Percentiles rank a stretch among this genome's conserved stretches.
These are phyloP conservation scores for Eimeria falciformis DNA, from an alignment of 169 alveolate species.

Conservation along the genomic window DNA sequence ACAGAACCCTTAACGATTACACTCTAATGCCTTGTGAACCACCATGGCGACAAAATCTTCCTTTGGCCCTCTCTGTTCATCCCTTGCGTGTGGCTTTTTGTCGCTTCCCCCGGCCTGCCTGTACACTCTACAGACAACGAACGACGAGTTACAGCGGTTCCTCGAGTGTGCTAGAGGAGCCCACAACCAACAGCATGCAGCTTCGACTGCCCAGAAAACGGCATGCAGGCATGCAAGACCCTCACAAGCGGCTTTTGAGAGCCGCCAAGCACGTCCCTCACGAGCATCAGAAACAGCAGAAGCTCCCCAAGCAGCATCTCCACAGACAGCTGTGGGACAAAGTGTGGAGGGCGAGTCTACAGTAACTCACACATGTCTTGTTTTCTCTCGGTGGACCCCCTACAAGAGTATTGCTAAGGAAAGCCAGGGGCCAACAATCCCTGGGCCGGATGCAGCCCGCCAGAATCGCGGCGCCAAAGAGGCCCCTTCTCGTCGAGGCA, in stretches of 20 bases:
- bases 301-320: neutral
- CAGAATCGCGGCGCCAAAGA: neutral
- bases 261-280: neutral
- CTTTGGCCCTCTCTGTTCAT: neutral
- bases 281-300: constrained; percentile 8
- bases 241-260: neutral
- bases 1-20: neutral
- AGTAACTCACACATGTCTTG: constrained; percentile 4
- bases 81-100: constrained; percentile 18
- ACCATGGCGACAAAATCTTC: neutral
- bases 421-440: too few relatives aligned
- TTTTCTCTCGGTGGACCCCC: constrained; percentile 32
- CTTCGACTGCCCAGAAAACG: too few relatives aligned
- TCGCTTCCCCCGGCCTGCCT: constrained; percentile 23
- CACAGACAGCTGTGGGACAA: neutral
- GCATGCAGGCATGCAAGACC: too few relatives aligned
- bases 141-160: neutral
- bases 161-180: neutral
- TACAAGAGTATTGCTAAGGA: neutral
- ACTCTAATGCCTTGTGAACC: neutral
- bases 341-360: neutral
- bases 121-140: constrained; percentile 29
- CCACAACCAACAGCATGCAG: neutral
- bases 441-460: neutral
- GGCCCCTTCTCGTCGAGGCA: neutral